Conservation (phyloP, 768 basidiomycete species). For the Podaxis rugospora region DNA sequence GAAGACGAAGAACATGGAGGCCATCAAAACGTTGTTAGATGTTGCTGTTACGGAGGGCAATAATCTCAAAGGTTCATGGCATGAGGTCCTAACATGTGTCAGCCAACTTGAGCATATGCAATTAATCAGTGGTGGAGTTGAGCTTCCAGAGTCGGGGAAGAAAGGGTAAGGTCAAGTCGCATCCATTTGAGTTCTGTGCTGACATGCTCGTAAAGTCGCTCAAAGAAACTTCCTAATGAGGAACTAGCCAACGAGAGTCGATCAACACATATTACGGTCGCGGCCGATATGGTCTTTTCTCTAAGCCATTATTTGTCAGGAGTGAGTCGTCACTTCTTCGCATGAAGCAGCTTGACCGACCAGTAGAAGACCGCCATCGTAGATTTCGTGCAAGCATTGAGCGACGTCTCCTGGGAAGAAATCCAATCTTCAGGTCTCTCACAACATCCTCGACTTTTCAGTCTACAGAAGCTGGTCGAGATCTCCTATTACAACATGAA, state of each 20-base stretch:
- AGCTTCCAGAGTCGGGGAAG: constrained; percentile 71
- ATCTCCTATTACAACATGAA: constrained; percentile 99
- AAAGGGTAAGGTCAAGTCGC: constrained; percentile 59
- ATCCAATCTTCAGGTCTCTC: constrained; percentile 96
- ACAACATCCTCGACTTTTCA: constrained; percentile 92
- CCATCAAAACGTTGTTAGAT: constrained; percentile 92
- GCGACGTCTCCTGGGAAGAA: constrained; percentile 98
- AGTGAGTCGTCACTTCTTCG: constrained; percentile 43
- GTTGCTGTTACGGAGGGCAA: constrained; percentile 97
- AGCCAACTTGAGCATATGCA: constrained; percentile 99
- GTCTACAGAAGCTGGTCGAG: constrained; percentile 95
- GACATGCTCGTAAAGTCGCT: constrained; percentile 28
- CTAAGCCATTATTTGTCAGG: constrained; percentile 92
- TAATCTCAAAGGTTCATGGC: constrained; percentile 93
- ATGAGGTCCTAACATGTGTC: constrained; percentile 93
- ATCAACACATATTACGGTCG: constrained; percentile 97
- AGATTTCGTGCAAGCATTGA: constrained; percentile 93
- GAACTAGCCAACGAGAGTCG: constrained; percentile 96
- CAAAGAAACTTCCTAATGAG: constrained; percentile 74
- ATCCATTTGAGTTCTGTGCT: neutral
- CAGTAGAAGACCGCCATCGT: constrained; percentile 82
- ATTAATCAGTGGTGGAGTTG: constrained; percentile 87
- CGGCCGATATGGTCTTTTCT: constrained; percentile 99
- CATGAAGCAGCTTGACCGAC: constrained; percentile 3
- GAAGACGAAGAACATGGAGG: constrained; percentile 99